Evolutionary conservation across 495 filamentous ascomycete species (phyloP).

Genomic region (Penicillium herquei): DNA sequence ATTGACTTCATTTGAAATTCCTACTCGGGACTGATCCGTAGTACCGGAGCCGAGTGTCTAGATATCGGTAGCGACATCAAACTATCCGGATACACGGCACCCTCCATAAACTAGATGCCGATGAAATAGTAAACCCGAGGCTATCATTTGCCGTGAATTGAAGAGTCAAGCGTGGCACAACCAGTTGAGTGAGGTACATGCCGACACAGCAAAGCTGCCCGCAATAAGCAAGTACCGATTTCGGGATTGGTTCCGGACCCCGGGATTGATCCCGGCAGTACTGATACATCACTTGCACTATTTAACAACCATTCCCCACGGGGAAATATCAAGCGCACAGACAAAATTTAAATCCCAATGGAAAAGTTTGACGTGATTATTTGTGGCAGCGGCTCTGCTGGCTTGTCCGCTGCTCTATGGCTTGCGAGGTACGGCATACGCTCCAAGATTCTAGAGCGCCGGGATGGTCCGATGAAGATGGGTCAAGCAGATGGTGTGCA

Average conservation of each 20-base stretch:
- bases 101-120: too few species aligned
- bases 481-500: constrained; percentile 86
- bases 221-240: background rate
- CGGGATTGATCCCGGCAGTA: constrained; percentile 21
- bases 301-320: constrained; percentile 3
- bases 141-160: too few species aligned
- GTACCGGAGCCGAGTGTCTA: too few species aligned
- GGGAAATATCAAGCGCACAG: constrained; percentile 6
- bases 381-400: constrained; percentile 66
- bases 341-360: constrained; percentile 13
- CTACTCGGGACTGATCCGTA: too few species aligned
- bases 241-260: constrained; percentile 24
- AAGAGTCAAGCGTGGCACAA: too few species aligned
- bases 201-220: background rate
- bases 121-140: too few species aligned
- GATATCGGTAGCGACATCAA: too few species aligned
- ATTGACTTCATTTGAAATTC: too few species aligned
- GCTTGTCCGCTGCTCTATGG: constrained; percentile 66
- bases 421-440: constrained; percentile 59
- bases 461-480: constrained; percentile 55
- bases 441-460: constrained; percentile 64
- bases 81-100: too few species aligned
- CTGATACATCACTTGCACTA: constrained; percentile 9
- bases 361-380: constrained; percentile 56
- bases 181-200: background rate